phyloP scores from a whole-genome alignment of 116 monocot species.

The Zostera marina region DNA sequence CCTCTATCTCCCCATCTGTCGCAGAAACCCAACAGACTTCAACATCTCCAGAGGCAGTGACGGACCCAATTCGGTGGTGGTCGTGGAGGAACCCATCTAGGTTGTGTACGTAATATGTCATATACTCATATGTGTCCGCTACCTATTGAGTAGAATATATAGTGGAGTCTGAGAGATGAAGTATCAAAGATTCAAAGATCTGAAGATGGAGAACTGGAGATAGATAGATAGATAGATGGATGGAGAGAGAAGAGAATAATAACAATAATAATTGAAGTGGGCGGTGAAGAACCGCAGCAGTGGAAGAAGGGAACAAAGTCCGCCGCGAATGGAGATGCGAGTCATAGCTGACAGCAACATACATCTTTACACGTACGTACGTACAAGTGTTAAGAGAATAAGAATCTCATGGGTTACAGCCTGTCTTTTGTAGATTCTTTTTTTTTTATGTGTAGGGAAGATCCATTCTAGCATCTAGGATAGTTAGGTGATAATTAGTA shows the following conservation, averaged over 20 bases:
- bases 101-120: background rate
- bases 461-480: too few species aligned
- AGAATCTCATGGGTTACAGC: too few species aligned
- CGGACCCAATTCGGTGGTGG: background rate
- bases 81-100: background rate
- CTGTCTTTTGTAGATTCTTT: too few species aligned
- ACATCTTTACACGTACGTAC: too few species aligned
- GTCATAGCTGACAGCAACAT: too few species aligned
- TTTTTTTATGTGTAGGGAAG: too few species aligned
- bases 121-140: background rate
- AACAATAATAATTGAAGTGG: background rate
- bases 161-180: background rate
- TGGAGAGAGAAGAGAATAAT: background rate
- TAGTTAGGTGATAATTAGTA: too few species aligned
- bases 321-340: too few species aligned
- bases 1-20: background rate
- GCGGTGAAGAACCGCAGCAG: constrained; percentile 1
- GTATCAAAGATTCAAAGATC: background rate
- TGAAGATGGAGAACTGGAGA: background rate
- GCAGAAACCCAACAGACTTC: background rate
- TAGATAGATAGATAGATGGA: too few species aligned
- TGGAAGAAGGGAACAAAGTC: too few species aligned
- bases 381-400: too few species aligned
- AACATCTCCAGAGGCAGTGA: background rate
- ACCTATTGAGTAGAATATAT: background rate